Evolutionary conservation across 306 rosid species (phyloP).

Genomic region (Adenanthera pavonina): DNA sequence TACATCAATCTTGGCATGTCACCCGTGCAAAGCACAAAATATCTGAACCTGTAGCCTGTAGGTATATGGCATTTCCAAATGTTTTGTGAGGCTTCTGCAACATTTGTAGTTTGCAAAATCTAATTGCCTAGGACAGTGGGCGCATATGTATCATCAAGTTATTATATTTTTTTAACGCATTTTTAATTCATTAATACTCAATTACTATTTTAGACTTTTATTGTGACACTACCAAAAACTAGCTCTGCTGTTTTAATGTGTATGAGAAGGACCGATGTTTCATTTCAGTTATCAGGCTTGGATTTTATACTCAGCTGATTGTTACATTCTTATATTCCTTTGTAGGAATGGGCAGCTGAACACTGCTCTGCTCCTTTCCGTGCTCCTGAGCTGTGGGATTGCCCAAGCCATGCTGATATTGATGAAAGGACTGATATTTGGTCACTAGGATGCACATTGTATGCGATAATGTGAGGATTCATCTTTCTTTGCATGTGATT

Average conservation of each 20-base stretch:
- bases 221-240: constrained; percentile 21
- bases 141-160: constrained; percentile 23
- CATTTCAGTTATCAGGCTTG: constrained; percentile 35
- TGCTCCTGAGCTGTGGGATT: constrained; percentile 99
- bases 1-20: not conserved
- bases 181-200: constrained; percentile 23
- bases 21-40: not conserved
- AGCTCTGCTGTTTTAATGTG: constrained; percentile 21
- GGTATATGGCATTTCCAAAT: not conserved
- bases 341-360: constrained; percentile 99
- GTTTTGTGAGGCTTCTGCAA: constrained; percentile 29
- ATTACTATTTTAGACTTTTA: constrained; percentile 4
- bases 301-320: constrained; percentile 34
- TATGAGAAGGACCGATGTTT: constrained; percentile 34
- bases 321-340: constrained; percentile 32
- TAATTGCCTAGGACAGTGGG: constrained; percentile 1
- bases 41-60: not conserved
- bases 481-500: constrained; percentile 23
- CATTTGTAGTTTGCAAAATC: constrained; percentile 20
- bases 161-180: not conserved
- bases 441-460: constrained; percentile 98
- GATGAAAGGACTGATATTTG: constrained; percentile 98
- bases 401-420: constrained; percentile 83
- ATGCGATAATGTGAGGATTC: constrained; percentile 88
- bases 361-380: constrained; percentile 97